Evolutionary conservation across 1,284 basidiomycete genomes (phyloP), one percentile per base, ranked within the genome.

Genomic region (Boletus austroedulis): DNA sequence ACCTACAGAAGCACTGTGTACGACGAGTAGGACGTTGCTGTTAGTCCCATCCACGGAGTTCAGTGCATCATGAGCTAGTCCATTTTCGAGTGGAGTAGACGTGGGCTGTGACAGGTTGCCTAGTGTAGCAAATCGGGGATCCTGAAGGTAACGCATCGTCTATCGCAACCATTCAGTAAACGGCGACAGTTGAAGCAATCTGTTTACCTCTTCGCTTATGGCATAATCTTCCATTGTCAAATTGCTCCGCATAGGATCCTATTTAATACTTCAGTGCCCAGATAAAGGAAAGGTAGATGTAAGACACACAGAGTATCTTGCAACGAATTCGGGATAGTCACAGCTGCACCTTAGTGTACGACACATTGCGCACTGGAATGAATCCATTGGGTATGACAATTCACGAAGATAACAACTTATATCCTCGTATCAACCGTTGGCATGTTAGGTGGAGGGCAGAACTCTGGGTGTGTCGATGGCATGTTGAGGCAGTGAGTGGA

Each of bases 251-350:
- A 11, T 15, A 24, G 17, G 32, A 8, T 19, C 11, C 19, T n/a
- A n/a, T n/a, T n/a, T 15, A 5, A 21, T 40, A 10, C 12, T 1
- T 41, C 38, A 41, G 34, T 14, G 3, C 12, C 14, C 17, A 26
- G 21, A 34, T 9, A 53, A 8, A 19, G 23, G 0, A 6, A 40
- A 48, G n/a, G n/a, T n/a, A 31, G 11, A n/a, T 10, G 29, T 21
- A 41, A 15, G 19, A 62, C 55, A 7, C 6, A 60, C 60, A 10
- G 10, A 17, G 5, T 26, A 4, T 34, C 5, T 10, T 17, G 32
- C 24, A 21, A 32, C 11, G 5, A 41, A 17, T 11, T 15, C 17
- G 6, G 6, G 29, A n/a, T 31, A 26, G 4, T 40, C 34, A 44
- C 44, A 47, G 7, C 0, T 1, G 2, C 4, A 5, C 0, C 8